Evolutionary conservation across 139 green algal genomes (phyloP), one percentile per base, ranked within the genome.

Genomic region (Mychonastes homosphaera): DNA sequence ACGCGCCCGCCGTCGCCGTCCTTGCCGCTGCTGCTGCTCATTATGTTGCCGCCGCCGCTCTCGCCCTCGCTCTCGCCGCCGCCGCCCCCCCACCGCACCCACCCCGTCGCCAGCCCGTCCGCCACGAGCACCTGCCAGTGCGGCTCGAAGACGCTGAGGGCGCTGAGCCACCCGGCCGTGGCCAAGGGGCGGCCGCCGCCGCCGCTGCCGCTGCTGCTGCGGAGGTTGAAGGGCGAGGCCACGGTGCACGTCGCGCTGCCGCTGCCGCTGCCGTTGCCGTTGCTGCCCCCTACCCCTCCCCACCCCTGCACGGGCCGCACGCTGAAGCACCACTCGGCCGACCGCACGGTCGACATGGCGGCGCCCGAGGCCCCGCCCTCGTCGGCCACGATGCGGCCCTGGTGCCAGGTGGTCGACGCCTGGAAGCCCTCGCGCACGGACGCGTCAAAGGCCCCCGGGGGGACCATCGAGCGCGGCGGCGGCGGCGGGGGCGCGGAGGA

Each of bases 101-200:
- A 95, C 3, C 92, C 92, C 12, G 54, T 80, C 18, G 88, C 85
- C 49, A 79, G 51, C 2, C 90, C 90, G 39, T 87, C 78, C 1
- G 87, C 75, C 86, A 97, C 94, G 24, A 92, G 53, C 21, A 97
- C 80, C 82, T 96, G 88, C 88, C 89, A 98, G 73, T 97, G 91
- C 26, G 92, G 92, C 67, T 98, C 91, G 74, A 98, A 97, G 18
- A 97, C 79, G 16, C 79, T 80, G 24, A 98, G 67, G 28, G 84
- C 72, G 5, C 87, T 87, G 55, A 98, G 65, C 89, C 90, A 96
- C 19, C 91, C 89, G 1, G 90, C 90, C 19, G 91, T 97, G 2
- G 90, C 64, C 27, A 69, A 56, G 73, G 91, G 84, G 13, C 41
- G 47, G 32, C 23, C 16, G 15, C 46, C 47, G 34, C 33, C 12